Conservation (phyloP, 148 eudicot genomes). For the Rhododendron williamsianum region DNA sequence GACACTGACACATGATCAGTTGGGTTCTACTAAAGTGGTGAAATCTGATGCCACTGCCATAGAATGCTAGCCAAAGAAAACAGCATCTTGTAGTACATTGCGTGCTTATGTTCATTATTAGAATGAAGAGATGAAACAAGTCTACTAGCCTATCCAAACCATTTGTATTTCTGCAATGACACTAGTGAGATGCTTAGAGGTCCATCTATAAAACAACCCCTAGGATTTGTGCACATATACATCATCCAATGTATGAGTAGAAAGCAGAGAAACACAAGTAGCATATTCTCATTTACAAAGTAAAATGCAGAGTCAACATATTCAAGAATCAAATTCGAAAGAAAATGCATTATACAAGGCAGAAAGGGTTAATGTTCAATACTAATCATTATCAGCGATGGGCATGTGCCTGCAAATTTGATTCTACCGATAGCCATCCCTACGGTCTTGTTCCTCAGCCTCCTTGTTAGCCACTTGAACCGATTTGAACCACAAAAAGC, state of each 20-base stretch:
- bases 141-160: neutral
- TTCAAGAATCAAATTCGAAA: neutral
- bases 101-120: neutral
- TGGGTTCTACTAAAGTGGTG: neutral
- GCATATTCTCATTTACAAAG: neutral
- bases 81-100: neutral
- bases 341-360: slow-evolving; percentile 1
- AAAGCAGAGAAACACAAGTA: neutral
- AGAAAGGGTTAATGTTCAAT: neutral
- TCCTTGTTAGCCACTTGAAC: slow-evolving; percentile 91
- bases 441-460: slow-evolving; percentile 91
- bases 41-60: slow-evolving; percentile 1
- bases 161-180: neutral
- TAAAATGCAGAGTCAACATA: neutral
- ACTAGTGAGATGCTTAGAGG: neutral
- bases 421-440: slow-evolving; percentile 54
- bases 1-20: neutral
- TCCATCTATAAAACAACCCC: neutral
- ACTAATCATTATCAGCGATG: neutral
- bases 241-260: neutral
- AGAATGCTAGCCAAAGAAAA: neutral
- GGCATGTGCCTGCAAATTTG: neutral
- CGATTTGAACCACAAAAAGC: slow-evolving; percentile 86
- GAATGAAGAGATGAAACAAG: neutral
- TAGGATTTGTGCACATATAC: neutral